Evolutionary conservation across 306 rosid genomes (phyloP).

Genomic region (Inga laurina): DNA sequence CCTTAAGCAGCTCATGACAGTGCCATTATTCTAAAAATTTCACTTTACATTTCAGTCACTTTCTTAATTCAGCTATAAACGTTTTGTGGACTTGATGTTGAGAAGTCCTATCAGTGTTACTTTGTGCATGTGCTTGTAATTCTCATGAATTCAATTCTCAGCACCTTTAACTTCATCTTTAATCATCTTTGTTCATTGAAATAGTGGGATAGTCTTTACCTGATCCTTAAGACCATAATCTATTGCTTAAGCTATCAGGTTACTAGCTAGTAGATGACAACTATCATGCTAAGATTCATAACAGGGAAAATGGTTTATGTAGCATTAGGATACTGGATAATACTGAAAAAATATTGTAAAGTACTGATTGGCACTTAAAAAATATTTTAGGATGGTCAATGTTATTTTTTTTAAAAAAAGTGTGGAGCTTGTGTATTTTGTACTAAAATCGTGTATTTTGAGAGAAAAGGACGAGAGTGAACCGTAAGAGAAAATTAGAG

Average conservation of each 20-base stretch:
- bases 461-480: too few relatives aligned
- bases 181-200: not conserved
- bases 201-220: not conserved
- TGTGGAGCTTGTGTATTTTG: too few relatives aligned
- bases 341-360: too few relatives aligned
- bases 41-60: not conserved
- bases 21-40: not conserved
- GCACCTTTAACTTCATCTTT: not conserved
- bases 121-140: not conserved
- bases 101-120: not conserved
- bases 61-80: not conserved
- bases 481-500: too few relatives aligned
- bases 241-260: constrained; percentile 2
- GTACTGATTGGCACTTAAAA: too few relatives aligned
- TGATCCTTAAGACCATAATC: not conserved
- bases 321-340: too few relatives aligned
- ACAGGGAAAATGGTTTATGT: not conserved
- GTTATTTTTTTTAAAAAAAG: too few relatives aligned
- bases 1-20: constrained; percentile 1
- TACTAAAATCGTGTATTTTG: too few relatives aligned
- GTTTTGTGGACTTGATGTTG: not conserved
- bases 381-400: too few relatives aligned
- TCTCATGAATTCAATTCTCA: not conserved
- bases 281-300: not conserved
- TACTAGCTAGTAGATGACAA: not conserved